phyloP scores from a whole-genome alignment of 345 rosid species.

The Salix exigua region DNA sequence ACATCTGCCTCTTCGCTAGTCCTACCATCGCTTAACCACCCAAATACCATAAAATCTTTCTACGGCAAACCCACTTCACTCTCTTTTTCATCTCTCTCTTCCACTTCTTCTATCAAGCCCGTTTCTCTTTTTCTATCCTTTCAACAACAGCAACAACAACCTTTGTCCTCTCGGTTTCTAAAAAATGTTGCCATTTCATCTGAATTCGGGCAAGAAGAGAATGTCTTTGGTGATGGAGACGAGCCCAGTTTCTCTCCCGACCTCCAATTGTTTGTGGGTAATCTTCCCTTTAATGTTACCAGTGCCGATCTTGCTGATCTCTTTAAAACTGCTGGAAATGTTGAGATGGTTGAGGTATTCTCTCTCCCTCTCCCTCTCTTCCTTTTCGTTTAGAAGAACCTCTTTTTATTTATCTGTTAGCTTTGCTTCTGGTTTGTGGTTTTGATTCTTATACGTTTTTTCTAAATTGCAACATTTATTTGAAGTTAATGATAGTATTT shows the following conservation, averaged over 20 bases:
- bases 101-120: slow-evolving; percentile 38
- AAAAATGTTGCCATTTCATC: slow-evolving; percentile 58
- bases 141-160: background rate
- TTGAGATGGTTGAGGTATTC: slow-evolving; percentile 93
- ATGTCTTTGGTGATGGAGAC: slow-evolving; percentile 36
- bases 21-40: slow-evolving; percentile 55
- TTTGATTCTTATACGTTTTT: background rate
- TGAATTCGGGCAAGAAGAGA: slow-evolving; percentile 66
- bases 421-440: background rate
- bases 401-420: background rate
- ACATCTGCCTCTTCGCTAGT: slow-evolving; percentile 58
- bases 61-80: slow-evolving; percentile 29
- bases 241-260: slow-evolving; percentile 58
- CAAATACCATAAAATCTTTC: slow-evolving; percentile 37
- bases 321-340: slow-evolving; percentile 75
- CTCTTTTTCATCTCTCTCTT: slow-evolving; percentile 26
- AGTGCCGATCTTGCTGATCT: slow-evolving; percentile 87
- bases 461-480: background rate
- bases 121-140: slow-evolving; percentile 22
- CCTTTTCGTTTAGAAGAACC: background rate
- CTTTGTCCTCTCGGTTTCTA: slow-evolving; percentile 42
- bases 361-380: background rate
- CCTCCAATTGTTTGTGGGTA: slow-evolving; percentile 89
- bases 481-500: background rate
- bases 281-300: slow-evolving; percentile 81